Conservation (phyloP, 2,329 filamentous ascomycete species). For the Fusarium euwallaceae region DNA sequence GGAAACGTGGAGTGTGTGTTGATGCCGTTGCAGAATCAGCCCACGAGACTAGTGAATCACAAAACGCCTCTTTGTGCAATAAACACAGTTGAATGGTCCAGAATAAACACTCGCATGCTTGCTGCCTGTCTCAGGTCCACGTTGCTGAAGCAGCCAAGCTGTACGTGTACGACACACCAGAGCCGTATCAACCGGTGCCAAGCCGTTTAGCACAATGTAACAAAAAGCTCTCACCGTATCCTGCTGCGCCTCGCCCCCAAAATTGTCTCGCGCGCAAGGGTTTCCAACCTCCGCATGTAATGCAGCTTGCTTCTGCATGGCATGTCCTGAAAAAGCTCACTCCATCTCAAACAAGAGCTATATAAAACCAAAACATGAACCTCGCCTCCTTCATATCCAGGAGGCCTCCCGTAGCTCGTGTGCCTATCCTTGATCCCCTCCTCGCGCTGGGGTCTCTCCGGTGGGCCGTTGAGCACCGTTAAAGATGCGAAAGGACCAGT, state of each 20-base stretch:
- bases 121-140: not conserved
- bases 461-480: not conserved
- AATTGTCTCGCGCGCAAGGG: not conserved
- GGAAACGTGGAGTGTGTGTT: not conserved
- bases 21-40: not conserved
- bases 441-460: not conserved
- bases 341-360: not conserved
- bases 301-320: not conserved
- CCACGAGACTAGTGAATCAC: not conserved
- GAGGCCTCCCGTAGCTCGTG: not conserved
- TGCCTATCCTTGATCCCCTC: not conserved
- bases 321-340: not conserved
- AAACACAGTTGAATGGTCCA: not conserved
- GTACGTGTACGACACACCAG: not conserved
- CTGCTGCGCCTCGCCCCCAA: slow-evolving; percentile 6
- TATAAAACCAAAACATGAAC: not conserved
- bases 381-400: not conserved
- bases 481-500: not conserved
- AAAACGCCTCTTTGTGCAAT: not conserved
- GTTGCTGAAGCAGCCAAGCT: not conserved
- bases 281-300: not conserved
- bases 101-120: not conserved
- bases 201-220: slow-evolving; percentile 1
- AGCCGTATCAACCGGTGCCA: slow-evolving; percentile 1
- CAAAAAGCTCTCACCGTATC: not conserved